Conservation (phyloP, 371 early-diverging fungal genomes). For the Mortierella sp. region DNA sequence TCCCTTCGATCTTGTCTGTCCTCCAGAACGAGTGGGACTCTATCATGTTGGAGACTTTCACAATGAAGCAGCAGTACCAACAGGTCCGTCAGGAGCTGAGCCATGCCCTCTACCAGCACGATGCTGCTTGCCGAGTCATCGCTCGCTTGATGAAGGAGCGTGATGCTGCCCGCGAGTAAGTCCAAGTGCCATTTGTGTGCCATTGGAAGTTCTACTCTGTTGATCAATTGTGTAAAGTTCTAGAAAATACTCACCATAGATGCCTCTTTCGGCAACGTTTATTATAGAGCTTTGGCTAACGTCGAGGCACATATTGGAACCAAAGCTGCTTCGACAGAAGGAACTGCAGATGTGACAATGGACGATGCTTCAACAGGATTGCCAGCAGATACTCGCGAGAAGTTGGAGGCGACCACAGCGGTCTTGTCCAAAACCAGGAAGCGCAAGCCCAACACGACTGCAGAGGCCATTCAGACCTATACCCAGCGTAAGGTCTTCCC, state of each 20-base stretch:
- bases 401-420: conserved; percentile 72
- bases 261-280: background rate
- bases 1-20: conserved; percentile 90
- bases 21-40: conserved; percentile 97
- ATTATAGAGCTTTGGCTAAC: conserved; percentile 72
- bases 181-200: background rate
- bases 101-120: conserved; percentile 94
- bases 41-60: conserved; percentile 92
- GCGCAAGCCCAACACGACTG: conserved; percentile 85
- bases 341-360: conserved; percentile 74
- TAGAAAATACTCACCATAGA: background rate
- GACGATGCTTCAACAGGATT: conserved; percentile 64
- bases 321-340: conserved; percentile 61
- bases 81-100: conserved; percentile 93
- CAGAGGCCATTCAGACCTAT: conserved; percentile 78
- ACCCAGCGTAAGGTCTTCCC: conserved; percentile 67
- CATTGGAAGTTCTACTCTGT: background rate
- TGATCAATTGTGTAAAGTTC: background rate
- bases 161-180: conserved; percentile 90
- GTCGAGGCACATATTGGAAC: conserved; percentile 79
- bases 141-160: conserved; percentile 92
- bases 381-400: conserved; percentile 66
- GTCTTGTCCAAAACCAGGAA: conserved; percentile 80
- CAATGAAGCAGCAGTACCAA: conserved; percentile 92
- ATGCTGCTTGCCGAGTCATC: conserved; percentile 95